phyloP scores from a whole-genome alignment of 2,329 filamentous ascomycete genomes.

The Calonectria pseudoturangicola region DNA sequence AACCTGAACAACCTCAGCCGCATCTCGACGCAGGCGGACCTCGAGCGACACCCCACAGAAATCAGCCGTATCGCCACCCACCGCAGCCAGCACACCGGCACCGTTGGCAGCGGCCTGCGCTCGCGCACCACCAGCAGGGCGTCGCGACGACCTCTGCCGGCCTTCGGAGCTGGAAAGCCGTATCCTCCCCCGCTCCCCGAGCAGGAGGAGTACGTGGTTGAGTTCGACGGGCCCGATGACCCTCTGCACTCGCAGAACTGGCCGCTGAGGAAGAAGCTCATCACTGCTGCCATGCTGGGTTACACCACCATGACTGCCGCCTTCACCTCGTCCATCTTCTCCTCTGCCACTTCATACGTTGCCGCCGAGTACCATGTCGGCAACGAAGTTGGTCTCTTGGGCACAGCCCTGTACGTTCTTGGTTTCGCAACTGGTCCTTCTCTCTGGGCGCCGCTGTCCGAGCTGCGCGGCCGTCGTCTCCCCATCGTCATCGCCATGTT shows the following conservation, averaged over 20 bases:
- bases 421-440: slow-evolving; percentile 83
- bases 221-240: slow-evolving; percentile 89
- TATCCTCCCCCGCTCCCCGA: slow-evolving; percentile 82
- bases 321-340: slow-evolving; percentile 86
- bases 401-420: slow-evolving; percentile 82
- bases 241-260: slow-evolving; percentile 93
- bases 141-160: slow-evolving; percentile 76
- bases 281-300: slow-evolving; percentile 80
- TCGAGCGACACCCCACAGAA: slow-evolving; percentile 81
- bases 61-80: slow-evolving; percentile 83
- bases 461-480: slow-evolving; percentile 80
- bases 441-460: slow-evolving; percentile 83
- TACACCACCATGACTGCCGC: slow-evolving; percentile 83
- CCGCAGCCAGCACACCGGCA: slow-evolving; percentile 81
- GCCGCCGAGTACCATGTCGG: slow-evolving; percentile 76
- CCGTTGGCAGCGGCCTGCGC: slow-evolving; percentile 74
- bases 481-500: slow-evolving; percentile 78
- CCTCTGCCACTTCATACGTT: slow-evolving; percentile 76
- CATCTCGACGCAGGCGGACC: slow-evolving; percentile 78
- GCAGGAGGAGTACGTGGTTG: slow-evolving; percentile 86
- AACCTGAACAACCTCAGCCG: slow-evolving; percentile 72
- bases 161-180: slow-evolving; percentile 83
- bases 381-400: slow-evolving; percentile 77
- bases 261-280: slow-evolving; percentile 84
- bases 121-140: slow-evolving; percentile 66